These are phyloP conservation scores for Platismatia glauca DNA, from an alignment of 495 filamentous ascomycete genomes.

Conservation along the genomic window DNA sequence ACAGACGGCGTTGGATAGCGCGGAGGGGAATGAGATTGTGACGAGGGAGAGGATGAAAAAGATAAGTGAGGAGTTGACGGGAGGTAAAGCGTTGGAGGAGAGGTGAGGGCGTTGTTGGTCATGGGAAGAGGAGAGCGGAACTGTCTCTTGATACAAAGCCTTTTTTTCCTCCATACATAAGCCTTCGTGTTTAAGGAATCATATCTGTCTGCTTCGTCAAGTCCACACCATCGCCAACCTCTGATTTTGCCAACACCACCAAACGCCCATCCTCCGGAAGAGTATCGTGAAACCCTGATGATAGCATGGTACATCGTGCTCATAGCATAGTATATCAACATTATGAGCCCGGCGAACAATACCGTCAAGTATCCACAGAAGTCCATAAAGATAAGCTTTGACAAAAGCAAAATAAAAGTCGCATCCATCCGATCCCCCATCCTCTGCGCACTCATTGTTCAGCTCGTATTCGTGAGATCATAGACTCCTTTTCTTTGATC, in stretches of 20 bases:
- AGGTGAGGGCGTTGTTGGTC: not conserved
- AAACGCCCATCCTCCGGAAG: not conserved
- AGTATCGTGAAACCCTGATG: not conserved
- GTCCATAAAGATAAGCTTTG: too few relatives aligned
- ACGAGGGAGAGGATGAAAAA: slow-evolving; percentile 50
- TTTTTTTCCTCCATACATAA: not conserved
- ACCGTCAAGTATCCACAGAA: too few relatives aligned
- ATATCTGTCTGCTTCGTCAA: not conserved
- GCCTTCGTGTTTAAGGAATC: not conserved
- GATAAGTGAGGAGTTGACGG: slow-evolving; percentile 59
- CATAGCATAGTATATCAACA: too few relatives aligned
- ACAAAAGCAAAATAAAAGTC: too few relatives aligned
- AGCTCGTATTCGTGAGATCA: too few relatives aligned
- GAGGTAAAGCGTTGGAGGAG: slow-evolving; percentile 50
- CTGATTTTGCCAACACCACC: not conserved
- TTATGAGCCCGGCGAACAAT: too few relatives aligned
- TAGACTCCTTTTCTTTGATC: too few relatives aligned
- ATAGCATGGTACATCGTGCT: not conserved
- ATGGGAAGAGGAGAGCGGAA: not conserved
- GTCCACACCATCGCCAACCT: not conserved
- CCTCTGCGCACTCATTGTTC: too few relatives aligned
- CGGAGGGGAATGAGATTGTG: slow-evolving; percentile 30
- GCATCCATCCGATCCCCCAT: too few relatives aligned
- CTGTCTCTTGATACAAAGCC: not conserved
- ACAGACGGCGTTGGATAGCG: slow-evolving; percentile 30